Evolutionary conservation across 2,329 filamentous ascomycete species (phyloP).

Genomic region (Cladosporium phlei): DNA sequence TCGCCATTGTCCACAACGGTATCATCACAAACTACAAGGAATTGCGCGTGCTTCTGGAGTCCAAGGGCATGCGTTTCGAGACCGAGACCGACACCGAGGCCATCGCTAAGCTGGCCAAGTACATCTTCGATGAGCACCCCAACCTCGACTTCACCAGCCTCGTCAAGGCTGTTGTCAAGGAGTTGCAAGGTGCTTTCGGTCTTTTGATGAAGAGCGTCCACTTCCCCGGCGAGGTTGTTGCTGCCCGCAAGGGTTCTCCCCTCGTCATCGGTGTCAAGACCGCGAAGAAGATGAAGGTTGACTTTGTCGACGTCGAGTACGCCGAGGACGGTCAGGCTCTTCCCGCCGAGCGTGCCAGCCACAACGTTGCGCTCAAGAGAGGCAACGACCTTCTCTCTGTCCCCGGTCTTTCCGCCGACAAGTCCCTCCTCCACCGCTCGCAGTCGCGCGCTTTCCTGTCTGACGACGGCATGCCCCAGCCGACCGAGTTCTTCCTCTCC

Average conservation of each 20-base stretch:
- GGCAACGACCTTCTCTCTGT: conserved; percentile 54
- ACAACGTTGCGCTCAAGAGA: conserved; percentile 97
- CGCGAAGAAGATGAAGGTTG: conserved; percentile 98
- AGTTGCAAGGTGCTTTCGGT: conserved; percentile 96
- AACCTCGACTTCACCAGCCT: conserved; percentile 93
- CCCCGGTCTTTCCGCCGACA: conserved; percentile 85
- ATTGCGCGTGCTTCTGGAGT: conserved; percentile 83
- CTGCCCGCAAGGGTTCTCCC: conserved; percentile 95
- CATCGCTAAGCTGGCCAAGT: conserved; percentile 98
- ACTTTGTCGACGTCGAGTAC: conserved; percentile 99
- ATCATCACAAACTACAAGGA: conserved; percentile 99
- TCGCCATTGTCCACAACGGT: conserved; percentile 96
- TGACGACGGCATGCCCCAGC: conserved; percentile 95
- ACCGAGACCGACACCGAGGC: conserved; percentile 99
- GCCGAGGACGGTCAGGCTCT: conserved; percentile 78
- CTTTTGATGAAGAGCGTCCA: conserved; percentile 97
- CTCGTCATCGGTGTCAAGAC: conserved; percentile 96
- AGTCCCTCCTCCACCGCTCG: conserved; percentile 95
- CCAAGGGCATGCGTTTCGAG: conserved; percentile 98
- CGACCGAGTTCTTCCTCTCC: conserved; percentile 98
- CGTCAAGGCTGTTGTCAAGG: conserved; percentile 95
- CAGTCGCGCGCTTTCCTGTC: conserved; percentile 99
- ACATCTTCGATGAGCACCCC: conserved; percentile 92
- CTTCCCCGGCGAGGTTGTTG: conserved; percentile 96
- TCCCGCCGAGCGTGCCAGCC: conserved; percentile 87